Percentiles rank a stretch among this genome's conserved stretches.
Evolutionary conservation across 2,329 filamentous ascomycete genomes (phyloP).

Genomic region (Trichophyton schoenleinii): DNA sequence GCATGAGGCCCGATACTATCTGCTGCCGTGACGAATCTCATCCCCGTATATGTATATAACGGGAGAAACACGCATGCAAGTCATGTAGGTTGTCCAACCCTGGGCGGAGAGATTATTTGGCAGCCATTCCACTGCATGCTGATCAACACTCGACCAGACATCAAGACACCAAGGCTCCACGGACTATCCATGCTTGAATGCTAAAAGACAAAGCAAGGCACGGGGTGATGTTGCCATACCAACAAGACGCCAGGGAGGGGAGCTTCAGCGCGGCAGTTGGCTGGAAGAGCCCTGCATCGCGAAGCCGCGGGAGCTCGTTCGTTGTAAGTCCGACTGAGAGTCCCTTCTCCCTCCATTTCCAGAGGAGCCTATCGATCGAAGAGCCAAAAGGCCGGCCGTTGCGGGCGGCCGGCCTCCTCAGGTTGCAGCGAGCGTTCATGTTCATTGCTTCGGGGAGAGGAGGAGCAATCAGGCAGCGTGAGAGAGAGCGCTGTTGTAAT

Average conservation of each 20-base stretch:
- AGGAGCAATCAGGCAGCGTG: too few species aligned
- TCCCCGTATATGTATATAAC: background rate
- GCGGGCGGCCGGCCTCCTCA: too few species aligned
- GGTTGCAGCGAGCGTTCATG: too few species aligned
- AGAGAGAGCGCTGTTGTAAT: too few species aligned
- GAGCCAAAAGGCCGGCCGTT: too few species aligned
- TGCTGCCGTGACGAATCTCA: background rate
- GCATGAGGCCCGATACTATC: background rate
- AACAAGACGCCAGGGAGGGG: background rate
- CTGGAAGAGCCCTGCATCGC: background rate
- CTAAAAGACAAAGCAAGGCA: background rate
- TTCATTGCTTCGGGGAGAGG: too few species aligned
- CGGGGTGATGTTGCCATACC: background rate
- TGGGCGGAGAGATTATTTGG: slow-evolving; percentile 2
- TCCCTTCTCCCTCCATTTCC: too few species aligned
- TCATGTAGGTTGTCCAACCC: slow-evolving; percentile 4
- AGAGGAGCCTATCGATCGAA: too few species aligned
- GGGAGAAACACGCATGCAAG: background rate
- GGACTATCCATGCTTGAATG: background rate
- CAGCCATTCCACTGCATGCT: background rate
- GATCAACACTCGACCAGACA: background rate
- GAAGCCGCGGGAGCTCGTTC: too few species aligned
- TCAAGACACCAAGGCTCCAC: background rate
- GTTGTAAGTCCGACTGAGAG: too few species aligned
- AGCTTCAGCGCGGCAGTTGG: background rate